These are phyloP conservation scores for Ustilago hordei DNA, from an alignment of 1,284 basidiomycete species.

Conservation along the genomic window DNA sequence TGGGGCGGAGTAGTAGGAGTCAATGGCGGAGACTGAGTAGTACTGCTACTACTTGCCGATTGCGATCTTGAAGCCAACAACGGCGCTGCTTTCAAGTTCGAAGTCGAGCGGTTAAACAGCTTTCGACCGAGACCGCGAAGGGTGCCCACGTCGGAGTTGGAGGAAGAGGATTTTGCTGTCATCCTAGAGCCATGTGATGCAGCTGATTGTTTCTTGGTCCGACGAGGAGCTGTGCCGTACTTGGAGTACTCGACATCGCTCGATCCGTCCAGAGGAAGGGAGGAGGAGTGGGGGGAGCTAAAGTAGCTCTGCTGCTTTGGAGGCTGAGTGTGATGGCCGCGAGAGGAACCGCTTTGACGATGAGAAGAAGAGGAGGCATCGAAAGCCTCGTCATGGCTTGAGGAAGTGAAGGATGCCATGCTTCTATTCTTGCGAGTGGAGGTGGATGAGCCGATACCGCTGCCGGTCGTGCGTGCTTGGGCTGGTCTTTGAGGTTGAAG, in stretches of 20 bases:
- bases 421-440: constrained; percentile 37
- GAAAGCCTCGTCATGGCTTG: constrained; percentile 29
- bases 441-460: background rate
- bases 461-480: background rate
- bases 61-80: constrained; percentile 38
- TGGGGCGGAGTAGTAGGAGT: constrained; percentile 49
- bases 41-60: constrained; percentile 38
- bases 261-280: constrained; percentile 10
- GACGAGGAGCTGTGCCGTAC: constrained; percentile 6
- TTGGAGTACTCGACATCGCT: constrained; percentile 32
- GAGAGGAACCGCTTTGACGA: constrained; percentile 22
- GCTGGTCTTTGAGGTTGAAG: constrained; percentile 16
- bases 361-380: constrained; percentile 9
- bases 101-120: constrained; percentile 40
- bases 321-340: constrained; percentile 7
- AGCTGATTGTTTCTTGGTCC: background rate
- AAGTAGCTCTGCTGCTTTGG: background rate
- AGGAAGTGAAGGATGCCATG: constrained; percentile 39
- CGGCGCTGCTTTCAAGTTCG: constrained; percentile 25
- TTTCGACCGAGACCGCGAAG: constrained; percentile 36
- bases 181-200: constrained; percentile 25
- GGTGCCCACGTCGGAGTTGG: constrained; percentile 20
- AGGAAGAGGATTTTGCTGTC: background rate
- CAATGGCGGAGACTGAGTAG: constrained; percentile 39
- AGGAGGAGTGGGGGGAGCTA: constrained; percentile 8